These are phyloP conservation scores for Fusarium nanum DNA, from an alignment of 2,329 filamentous ascomycete genomes.

Conservation along the genomic window DNA sequence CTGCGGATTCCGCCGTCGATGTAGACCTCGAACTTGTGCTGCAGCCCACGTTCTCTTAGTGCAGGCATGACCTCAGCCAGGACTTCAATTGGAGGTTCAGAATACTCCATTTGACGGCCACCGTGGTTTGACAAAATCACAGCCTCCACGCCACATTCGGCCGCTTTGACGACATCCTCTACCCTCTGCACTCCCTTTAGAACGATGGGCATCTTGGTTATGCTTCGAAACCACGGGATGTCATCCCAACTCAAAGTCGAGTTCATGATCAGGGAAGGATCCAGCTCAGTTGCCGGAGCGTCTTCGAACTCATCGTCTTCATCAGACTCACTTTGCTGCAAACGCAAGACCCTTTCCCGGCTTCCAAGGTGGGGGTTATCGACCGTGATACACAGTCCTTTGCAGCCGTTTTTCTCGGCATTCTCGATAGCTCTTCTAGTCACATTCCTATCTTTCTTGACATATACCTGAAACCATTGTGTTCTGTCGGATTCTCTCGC, in stretches of 20 bases:
- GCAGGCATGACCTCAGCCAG: conserved; percentile 92
- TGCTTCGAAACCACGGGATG: conserved; percentile 87
- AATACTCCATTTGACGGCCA: conserved; percentile 90
- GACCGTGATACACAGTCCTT: conserved; percentile 25
- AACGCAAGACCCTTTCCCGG: conserved; percentile 18
- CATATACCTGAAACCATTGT: conserved; percentile 29
- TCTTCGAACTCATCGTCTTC: conserved; percentile 17
- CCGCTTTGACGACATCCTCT: conserved; percentile 88
- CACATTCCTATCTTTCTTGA: conserved; percentile 20
- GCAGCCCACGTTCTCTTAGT: conserved; percentile 75
- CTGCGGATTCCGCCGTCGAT: conserved; percentile 90
- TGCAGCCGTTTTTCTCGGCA: conserved; percentile 15
- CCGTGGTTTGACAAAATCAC: conserved; percentile 97
- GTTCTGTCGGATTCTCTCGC: neutral
- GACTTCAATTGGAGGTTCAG: conserved; percentile 86
- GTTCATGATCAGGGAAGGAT: conserved; percentile 55
- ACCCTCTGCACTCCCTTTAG: conserved; percentile 96
- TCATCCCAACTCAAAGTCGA: conserved; percentile 92
- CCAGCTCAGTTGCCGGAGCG: conserved; percentile 19
- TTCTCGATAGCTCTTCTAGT: conserved; percentile 13
- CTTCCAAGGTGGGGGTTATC: conserved; percentile 28
- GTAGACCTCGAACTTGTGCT: conserved; percentile 84
- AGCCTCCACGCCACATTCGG: conserved; percentile 81
- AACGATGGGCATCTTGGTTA: conserved; percentile 92
- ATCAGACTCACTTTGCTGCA: neutral